These are phyloP conservation scores for Melanogaster broomeanus DNA, from an alignment of 768 basidiomycete genomes.

Conservation along the genomic window DNA sequence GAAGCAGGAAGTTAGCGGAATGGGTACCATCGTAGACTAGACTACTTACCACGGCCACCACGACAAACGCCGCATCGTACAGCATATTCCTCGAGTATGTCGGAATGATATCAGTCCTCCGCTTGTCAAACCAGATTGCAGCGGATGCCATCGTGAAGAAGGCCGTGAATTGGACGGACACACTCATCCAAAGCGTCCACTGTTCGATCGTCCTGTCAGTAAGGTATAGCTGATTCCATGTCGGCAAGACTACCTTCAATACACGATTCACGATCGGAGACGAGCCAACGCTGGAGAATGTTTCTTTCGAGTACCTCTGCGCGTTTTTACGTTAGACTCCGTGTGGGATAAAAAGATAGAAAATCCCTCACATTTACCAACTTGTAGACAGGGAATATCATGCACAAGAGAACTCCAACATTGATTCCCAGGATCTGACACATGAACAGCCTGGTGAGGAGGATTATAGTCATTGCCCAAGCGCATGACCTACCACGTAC, in stretches of 20 bases:
- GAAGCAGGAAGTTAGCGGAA: neutral
- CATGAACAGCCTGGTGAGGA: slow-evolving; percentile 1
- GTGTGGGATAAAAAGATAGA: neutral
- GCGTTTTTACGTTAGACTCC: neutral
- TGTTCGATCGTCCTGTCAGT: slow-evolving; percentile 15
- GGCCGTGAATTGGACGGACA: slow-evolving; percentile 45
- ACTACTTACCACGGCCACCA: slow-evolving; percentile 43
- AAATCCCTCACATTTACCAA: slow-evolving; percentile 40
- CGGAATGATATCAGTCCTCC: slow-evolving; percentile 36
- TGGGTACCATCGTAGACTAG: neutral
- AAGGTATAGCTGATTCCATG: neutral
- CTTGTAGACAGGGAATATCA: slow-evolving; percentile 40
- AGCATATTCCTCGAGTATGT: slow-evolving; percentile 36
- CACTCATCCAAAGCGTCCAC: slow-evolving; percentile 52
- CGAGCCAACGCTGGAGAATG: slow-evolving; percentile 52
- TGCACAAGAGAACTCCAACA: slow-evolving; percentile 36
- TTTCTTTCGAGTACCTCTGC: slow-evolving; percentile 46
- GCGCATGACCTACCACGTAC: slow-evolving; percentile 34
- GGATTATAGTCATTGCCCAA: neutral
- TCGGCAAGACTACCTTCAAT: slow-evolving; percentile 42
- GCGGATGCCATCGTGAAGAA: slow-evolving; percentile 52
- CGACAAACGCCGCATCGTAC: slow-evolving; percentile 44
- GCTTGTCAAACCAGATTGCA: slow-evolving; percentile 51
- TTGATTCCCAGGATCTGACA: slow-evolving; percentile 44
- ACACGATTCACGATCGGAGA: slow-evolving; percentile 43